Base-by-base conservation (phyloP, 441 rosid genomes). In the Viola pubescens region DNA sequence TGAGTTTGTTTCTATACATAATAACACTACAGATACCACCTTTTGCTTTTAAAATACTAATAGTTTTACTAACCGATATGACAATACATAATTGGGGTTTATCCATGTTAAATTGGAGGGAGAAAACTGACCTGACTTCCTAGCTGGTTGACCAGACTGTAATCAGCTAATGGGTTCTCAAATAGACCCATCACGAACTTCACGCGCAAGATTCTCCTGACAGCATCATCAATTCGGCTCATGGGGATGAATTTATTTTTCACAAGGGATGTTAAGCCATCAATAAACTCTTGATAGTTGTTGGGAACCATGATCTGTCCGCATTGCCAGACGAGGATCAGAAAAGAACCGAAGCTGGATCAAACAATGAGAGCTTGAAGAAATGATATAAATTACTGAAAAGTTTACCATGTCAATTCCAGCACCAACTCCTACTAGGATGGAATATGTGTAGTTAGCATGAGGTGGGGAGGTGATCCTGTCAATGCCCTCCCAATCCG, bases 211-310 rank as follows among this genome's bases (percentile, higher is more conserved):
- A 86, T 86, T 62, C 94, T 77, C 54, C 56, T 56, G 7, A 84
- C 90, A 11, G 90, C 90, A 67, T 86, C 94, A 41, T 86, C 81
- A 9, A 86, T 86, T 38, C 90, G 72, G 72, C 75, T 84, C 79
- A 76, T 82, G 46, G 90, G 79, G 40, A 86, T 81, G 63, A 73
- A n/a, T 4, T 75, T 75, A 0, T 69, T 76, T 63, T 79, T 82
- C 66, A 82, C 88, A 50, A 55, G 81, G 68, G 49, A 41, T 48
- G 81, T 82, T 37, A 84, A 70, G 13, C 70, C 81, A 41, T 82
- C 77, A 6, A 83, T 80, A 60, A 86, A 84, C 59, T 80, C 82
- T 2, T 66, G 73, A 47, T 77, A 81, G 70, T 77, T 82, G 54
- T 16, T 10, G 37, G 94, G 85, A 66, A 77, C 76, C 88, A 84